Evolutionary conservation across 176 grass and related monocot species (phyloP).

Genomic region (Oryza rufipogon): DNA sequence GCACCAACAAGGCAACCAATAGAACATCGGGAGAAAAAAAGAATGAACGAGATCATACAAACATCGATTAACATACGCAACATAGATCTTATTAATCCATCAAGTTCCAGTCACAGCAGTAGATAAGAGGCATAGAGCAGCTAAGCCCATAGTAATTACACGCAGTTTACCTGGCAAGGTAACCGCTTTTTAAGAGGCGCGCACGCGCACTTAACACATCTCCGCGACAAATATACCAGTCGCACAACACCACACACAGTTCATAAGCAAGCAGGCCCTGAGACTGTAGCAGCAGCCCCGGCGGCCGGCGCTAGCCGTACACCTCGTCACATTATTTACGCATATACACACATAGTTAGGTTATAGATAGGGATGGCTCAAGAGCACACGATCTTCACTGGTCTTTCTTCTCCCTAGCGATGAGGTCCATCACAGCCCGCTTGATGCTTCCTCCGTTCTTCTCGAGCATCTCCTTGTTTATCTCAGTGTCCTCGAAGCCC

Average conservation of each 20-base stretch:
- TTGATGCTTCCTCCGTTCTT: conserved; percentile 94
- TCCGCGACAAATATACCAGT: conserved; percentile 18
- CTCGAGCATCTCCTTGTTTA: conserved; percentile 81
- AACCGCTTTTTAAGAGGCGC: conserved; percentile 12
- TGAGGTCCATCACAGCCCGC: conserved; percentile 84
- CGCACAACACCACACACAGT: conserved; percentile 14
- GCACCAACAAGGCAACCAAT: too few relatives aligned
- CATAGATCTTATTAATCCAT: background rate
- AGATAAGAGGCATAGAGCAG: background rate
- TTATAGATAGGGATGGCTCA: conserved; percentile 39
- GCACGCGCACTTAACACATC: conserved; percentile 2
- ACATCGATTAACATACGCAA: background rate
- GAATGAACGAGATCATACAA: background rate
- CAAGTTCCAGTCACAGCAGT: background rate
- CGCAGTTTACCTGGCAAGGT: background rate
- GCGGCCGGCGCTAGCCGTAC: background rate
- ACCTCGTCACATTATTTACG: conserved; percentile 44
- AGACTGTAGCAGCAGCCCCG: conserved; percentile 25
- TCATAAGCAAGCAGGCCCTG: conserved; percentile 35
- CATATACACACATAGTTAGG: conserved; percentile 21
- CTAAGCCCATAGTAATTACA: conserved; percentile 12
- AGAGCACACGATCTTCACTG: conserved; percentile 47
- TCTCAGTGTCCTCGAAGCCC: conserved; percentile 80
- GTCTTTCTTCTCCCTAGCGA: conserved; percentile 75
- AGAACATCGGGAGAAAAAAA: too few relatives aligned